Evolutionary conservation across 805 yeast genomes (phyloP).

Genomic region (Saccharomycopsis fodiens): DNA sequence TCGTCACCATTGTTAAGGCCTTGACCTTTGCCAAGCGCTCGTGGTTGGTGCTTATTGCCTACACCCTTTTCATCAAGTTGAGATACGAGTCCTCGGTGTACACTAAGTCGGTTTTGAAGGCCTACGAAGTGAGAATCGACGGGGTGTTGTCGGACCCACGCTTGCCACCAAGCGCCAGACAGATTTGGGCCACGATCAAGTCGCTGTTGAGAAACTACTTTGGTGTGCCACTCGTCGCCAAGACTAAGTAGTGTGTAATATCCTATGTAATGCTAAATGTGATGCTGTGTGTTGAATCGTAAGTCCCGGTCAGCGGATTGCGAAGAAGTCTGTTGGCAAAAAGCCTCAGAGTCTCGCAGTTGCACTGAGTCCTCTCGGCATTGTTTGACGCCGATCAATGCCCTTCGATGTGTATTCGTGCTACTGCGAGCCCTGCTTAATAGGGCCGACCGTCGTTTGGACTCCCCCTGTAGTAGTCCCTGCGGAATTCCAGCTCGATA

Average conservation of each 20-base stretch:
- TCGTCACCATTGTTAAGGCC: constrained; percentile 42
- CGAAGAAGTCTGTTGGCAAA: background rate
- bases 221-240: constrained; percentile 14
- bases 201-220: constrained; percentile 22
- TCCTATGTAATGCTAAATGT: too few relatives aligned
- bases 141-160: constrained; percentile 45
- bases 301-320: too few relatives aligned
- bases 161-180: constrained; percentile 44
- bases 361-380: background rate
- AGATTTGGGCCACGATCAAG: constrained; percentile 44
- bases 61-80: constrained; percentile 59
- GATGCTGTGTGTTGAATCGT: too few relatives aligned
- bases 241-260: background rate
- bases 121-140: constrained; percentile 60
- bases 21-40: constrained; percentile 57
- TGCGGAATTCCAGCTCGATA: constrained; percentile 4
- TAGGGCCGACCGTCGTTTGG: too few relatives aligned
- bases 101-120: constrained; percentile 61
- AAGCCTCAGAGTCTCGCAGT: background rate
- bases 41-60: constrained; percentile 47
- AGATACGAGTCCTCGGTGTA: constrained; percentile 71
- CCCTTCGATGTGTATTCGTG: background rate
- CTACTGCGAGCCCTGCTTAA: background rate
- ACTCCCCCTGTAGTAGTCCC: background rate
- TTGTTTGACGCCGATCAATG: too few relatives aligned